Base-by-base conservation (phyloP, 2,329 filamentous ascomycete genomes). In the Claviceps digitariae region DNA sequence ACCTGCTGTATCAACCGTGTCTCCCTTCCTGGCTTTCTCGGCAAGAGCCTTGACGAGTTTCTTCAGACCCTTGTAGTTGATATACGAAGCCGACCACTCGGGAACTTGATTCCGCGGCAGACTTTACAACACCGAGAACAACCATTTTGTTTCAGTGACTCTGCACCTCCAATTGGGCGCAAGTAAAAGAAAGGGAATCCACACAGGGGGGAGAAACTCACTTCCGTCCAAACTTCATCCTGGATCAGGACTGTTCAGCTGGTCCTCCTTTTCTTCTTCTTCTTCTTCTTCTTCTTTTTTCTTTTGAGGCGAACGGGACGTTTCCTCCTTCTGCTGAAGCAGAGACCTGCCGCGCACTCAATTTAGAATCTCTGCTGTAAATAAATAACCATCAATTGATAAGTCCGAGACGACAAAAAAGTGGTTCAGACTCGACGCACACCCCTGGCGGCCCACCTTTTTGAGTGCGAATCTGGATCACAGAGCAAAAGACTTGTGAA, bases 61-160 rank as follows among this genome's bases (percentile, higher is more conserved):
- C 77, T 98, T 98, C 62, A 97, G 74, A 61, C 84, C 83, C 66
- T 91, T 93, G 74, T 94, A 94, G 72, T 93, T 83, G 73, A 93
- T 90, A 66, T 94, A 94, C 34, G 78, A 83, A 54, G 83, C 76
- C 52, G 86, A 84, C 88, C 88, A 94, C 71, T 91, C 87, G 48
- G 87, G 88, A 64, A 93, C 87, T 71, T 91, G 86, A 65, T 90
- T 90, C 48, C 86, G 82, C 20, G 87, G 81, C 53, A 94, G 76
- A 65, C 81, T 84, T 54, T 50, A 48, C 52, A n/a, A 29, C 13
- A 40, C 25, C 15, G 52, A 36, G 36, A 46, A 52, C 34, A 50
- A 45, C 29, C 29, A n/a, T 25, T 20, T 17, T 27, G 54, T 53
- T 54, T 59, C 48, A 61, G 57, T 45, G 54, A 57, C 49, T 51